phyloP scores from a whole-genome alignment of 208 protist genomes.

The Trichomonas vaginalis region DNA sequence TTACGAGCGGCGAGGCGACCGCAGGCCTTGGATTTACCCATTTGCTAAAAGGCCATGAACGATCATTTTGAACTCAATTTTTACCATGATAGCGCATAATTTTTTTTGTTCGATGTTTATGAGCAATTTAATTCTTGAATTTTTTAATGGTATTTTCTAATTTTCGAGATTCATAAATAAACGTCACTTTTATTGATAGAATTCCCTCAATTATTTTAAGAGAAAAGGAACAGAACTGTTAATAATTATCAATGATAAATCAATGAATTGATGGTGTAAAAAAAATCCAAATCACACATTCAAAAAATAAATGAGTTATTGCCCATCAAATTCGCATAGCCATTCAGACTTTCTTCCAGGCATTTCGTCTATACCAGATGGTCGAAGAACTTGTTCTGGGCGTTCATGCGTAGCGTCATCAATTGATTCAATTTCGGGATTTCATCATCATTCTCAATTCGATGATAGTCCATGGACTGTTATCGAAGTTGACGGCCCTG shows the following conservation, averaged over 20 bases:
- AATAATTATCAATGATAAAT: background rate
- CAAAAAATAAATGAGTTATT: background rate
- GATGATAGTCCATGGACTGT: background rate
- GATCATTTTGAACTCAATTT: background rate
- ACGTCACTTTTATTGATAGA: background rate
- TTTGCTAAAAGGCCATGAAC: background rate
- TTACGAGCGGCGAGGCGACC: background rate
- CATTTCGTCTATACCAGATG: background rate
- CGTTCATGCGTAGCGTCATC: background rate
- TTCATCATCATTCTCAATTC: background rate
- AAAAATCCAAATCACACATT: no score
- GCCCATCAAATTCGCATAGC: background rate
- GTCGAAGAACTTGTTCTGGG: background rate
- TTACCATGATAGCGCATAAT: background rate
- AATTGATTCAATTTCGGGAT: background rate
- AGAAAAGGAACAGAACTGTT: background rate
- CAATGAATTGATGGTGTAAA: background rate
- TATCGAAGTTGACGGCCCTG: background rate
- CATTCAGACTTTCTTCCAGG: background rate
- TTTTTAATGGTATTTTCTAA: background rate
- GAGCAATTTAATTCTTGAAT: background rate
- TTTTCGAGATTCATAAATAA: background rate
- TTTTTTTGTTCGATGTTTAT: background rate
- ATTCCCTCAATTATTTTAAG: background rate
- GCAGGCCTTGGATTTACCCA: slow-evolving; percentile 1